A percentile compares a stretch with the other conserved stretches of the same genome.
Evolutionary conservation across 805 yeast genomes (phyloP).

Genomic region (Lipomyces kockii): DNA sequence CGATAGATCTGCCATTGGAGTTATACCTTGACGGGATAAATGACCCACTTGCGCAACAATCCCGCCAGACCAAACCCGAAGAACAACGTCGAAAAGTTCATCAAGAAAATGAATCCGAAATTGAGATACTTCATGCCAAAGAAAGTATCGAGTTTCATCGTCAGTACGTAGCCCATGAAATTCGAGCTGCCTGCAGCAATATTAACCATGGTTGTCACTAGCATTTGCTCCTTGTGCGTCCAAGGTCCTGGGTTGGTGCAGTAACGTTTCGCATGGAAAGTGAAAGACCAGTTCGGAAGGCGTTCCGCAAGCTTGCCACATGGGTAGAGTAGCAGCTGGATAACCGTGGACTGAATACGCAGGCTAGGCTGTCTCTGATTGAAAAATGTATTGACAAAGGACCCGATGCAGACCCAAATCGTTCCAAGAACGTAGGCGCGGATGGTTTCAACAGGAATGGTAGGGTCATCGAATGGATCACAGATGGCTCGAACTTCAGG

Average conservation of each 20-base stretch:
- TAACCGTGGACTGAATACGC: slow-evolving; percentile 60
- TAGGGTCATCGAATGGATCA: slow-evolving; percentile 57
- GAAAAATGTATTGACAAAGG: slow-evolving; percentile 64
- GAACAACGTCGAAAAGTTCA: slow-evolving; percentile 60
- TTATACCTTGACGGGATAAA: slow-evolving; percentile 65
- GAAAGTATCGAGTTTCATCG: slow-evolving; percentile 2
- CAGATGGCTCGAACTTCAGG: slow-evolving; percentile 65
- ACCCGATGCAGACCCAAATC: slow-evolving; percentile 59
- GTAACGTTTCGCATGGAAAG: slow-evolving; percentile 45
- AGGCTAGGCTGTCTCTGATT: slow-evolving; percentile 62
- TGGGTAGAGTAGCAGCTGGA: slow-evolving; percentile 69
- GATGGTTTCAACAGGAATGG: slow-evolving; percentile 54
- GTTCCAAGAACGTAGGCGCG: slow-evolving; percentile 59
- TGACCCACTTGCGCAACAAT: slow-evolving; percentile 59
- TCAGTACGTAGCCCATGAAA: slow-evolving; percentile 40
- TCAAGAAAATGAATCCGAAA: slow-evolving; percentile 58
- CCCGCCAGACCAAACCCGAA: slow-evolving; percentile 74
- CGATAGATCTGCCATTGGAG: too few relatives aligned
- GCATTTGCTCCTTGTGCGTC: slow-evolving; percentile 64
- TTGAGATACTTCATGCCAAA: slow-evolving; percentile 15
- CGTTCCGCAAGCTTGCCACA: slow-evolving; percentile 50
- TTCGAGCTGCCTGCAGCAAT: slow-evolving; percentile 8
- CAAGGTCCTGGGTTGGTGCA: slow-evolving; percentile 65
- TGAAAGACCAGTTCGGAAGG: slow-evolving; percentile 33
- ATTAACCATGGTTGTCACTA: slow-evolving; percentile 51